Evolutionary conservation across 495 filamentous ascomycete species (phyloP).

Genomic region (Penicillium lagena): DNA sequence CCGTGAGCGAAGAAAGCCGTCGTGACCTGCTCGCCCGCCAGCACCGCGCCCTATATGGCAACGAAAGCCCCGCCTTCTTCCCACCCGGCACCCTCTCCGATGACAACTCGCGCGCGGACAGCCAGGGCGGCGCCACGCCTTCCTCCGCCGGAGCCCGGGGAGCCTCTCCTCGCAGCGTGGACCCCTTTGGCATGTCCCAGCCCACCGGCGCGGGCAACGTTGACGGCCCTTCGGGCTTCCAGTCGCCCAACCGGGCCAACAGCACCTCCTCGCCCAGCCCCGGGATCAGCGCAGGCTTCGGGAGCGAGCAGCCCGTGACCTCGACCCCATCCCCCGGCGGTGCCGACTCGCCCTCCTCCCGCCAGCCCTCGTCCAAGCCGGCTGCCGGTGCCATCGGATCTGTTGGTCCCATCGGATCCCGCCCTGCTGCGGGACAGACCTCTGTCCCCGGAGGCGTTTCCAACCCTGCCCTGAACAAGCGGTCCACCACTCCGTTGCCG

Average conservation of each 20-base stretch:
- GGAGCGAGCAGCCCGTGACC: constrained; percentile 72
- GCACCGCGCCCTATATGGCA: constrained; percentile 84
- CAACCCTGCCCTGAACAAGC: constrained; percentile 72
- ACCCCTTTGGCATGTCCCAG: constrained; percentile 52
- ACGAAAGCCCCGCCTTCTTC: constrained; percentile 57
- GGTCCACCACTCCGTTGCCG: constrained; percentile 81
- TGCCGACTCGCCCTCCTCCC: constrained; percentile 76
- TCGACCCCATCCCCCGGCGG: constrained; percentile 85
- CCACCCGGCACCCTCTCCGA: constrained; percentile 55
- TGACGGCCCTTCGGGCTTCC: constrained; percentile 44
- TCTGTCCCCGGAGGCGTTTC: constrained; percentile 29
- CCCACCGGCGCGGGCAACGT: constrained; percentile 25
- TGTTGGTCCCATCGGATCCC: constrained; percentile 91
- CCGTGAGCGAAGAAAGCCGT: constrained; percentile 91
- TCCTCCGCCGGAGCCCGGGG: constrained; percentile 47
- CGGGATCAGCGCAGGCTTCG: constrained; percentile 56
- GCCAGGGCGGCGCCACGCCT: constrained; percentile 50
- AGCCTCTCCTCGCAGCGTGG: constrained; percentile 56
- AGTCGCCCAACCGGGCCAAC: constrained; percentile 71
- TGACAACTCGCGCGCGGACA: constrained; percentile 55
- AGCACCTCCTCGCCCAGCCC: constrained; percentile 74
- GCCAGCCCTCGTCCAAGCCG: constrained; percentile 47
- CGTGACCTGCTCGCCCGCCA: constrained; percentile 94
- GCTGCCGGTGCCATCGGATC: constrained; percentile 50
- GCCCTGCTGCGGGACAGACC: constrained; percentile 52